Conservation (phyloP, 306 rosid species). For the Macrotyloma uniflorum region DNA sequence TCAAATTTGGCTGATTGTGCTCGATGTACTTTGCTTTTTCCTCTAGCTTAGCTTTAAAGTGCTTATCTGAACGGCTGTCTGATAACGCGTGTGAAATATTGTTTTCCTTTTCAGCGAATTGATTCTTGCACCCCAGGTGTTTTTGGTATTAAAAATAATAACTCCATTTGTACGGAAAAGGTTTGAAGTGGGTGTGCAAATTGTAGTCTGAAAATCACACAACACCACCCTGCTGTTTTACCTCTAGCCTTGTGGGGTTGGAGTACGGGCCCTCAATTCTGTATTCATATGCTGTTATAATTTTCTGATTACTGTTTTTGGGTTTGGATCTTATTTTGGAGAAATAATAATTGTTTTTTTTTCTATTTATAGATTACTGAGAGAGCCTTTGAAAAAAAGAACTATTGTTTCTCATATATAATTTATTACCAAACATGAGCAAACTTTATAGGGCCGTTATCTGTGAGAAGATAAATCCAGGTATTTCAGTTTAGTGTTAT, state of each 20-base stretch:
- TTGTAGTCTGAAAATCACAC: constrained; percentile 6
- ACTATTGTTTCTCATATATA: not conserved
- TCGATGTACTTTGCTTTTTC: constrained; percentile 29
- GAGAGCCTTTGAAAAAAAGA: not conserved
- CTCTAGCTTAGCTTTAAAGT: constrained; percentile 27
- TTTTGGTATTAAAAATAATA: constrained; percentile 4
- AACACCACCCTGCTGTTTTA: not conserved
- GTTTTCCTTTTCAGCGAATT: constrained; percentile 35
- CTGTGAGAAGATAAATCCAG: not conserved
- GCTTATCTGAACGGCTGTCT: constrained; percentile 30
- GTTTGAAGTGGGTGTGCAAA: constrained; percentile 1
- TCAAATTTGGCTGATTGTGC: constrained; percentile 19
- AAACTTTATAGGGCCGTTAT: not conserved
- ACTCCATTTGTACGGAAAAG: constrained; percentile 11
- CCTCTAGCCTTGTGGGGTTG: constrained; percentile 7
- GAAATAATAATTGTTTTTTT: not conserved
- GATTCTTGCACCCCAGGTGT: constrained; percentile 32
- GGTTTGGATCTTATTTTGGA: not conserved
- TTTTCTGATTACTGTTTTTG: not conserved
- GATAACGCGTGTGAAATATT: constrained; percentile 29
- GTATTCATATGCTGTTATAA: not conserved
- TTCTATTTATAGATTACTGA: not conserved
- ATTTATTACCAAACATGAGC: not conserved
- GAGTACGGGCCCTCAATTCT: not conserved
- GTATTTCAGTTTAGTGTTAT: constrained; percentile 3